Evolutionary conservation across 2,329 filamentous ascomycete species (phyloP).

Genomic region (Rhexocercosporidium sp.): DNA sequence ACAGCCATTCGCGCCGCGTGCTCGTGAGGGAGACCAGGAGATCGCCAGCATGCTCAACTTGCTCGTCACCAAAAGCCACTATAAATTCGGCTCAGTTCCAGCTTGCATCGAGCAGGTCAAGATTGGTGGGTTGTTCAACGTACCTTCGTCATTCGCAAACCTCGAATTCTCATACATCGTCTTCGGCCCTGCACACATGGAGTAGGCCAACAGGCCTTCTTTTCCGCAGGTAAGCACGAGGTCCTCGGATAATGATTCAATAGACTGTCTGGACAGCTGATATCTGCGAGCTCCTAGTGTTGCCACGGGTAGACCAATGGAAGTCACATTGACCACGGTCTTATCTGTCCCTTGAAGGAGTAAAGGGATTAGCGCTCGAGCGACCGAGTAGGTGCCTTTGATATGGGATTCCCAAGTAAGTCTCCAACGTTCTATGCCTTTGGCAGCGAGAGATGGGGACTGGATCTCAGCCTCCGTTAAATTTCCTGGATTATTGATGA

Average conservation of each 20-base stretch:
- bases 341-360: background rate
- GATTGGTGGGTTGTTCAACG: background rate
- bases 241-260: background rate
- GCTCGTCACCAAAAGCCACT: background rate
- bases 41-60: background rate
- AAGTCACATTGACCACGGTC: background rate
- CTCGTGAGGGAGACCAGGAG: background rate
- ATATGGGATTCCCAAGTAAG: background rate
- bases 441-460: background rate
- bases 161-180: background rate
- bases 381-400: background rate
- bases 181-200: background rate
- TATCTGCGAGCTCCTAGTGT: background rate
- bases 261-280: background rate
- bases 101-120: background rate
- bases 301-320: background rate
- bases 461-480: background rate
- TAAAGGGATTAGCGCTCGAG: background rate
- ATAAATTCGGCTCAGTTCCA: background rate
- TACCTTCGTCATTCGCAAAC: background rate
- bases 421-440: background rate
- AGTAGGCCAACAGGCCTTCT: background rate
- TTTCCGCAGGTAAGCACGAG: background rate
- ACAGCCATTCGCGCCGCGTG: background rate
- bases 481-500: background rate